A percentile compares a stretch with the other conserved stretches of the same genome.
Evolutionary conservation across 108 stramenopile genomes (phyloP).

Genomic region (Cyclotella atomus): DNA sequence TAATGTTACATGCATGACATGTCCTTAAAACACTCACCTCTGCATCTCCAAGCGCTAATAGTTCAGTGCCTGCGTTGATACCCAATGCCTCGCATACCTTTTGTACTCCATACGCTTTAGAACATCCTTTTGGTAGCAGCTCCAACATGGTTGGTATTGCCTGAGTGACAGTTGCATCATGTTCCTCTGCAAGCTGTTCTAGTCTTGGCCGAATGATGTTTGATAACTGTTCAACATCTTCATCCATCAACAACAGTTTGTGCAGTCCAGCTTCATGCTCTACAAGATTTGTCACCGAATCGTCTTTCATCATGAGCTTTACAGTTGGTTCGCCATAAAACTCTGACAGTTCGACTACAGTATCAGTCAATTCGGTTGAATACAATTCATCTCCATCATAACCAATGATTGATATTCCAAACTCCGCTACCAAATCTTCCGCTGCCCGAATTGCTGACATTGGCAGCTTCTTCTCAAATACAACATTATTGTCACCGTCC

Average conservation of each 20-base stretch:
- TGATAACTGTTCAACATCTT: conserved; percentile 63
- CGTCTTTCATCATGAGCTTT: conserved; percentile 27
- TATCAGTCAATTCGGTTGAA: conserved; percentile 59
- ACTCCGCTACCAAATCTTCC: conserved; percentile 65
- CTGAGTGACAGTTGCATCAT: conserved; percentile 73
- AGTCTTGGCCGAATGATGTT: conserved; percentile 63
- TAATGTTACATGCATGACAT: too few species aligned
- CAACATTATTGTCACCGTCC: conserved; percentile 71
- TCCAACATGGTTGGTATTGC: conserved; percentile 94
- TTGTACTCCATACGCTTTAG: conserved; percentile 87
- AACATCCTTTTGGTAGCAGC: conserved; percentile 84
- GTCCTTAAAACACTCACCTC: too few species aligned
- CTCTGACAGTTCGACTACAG: conserved; percentile 65
- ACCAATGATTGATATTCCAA: conserved; percentile 68
- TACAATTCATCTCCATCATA: conserved; percentile 89
- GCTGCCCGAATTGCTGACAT: conserved; percentile 59
- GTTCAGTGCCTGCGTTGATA: conserved; percentile 63
- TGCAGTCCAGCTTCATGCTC: conserved; percentile 63
- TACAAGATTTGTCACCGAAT: conserved; percentile 24
- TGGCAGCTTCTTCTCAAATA: conserved; percentile 84
- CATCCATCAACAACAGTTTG: conserved; percentile 86
- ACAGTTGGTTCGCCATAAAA: conserved; percentile 84
- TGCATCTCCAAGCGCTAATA: conserved; percentile 91
- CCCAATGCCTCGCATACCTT: conserved; percentile 78
- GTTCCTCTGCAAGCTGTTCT: conserved; percentile 63